Evolutionary conservation across 306 rosid genomes (phyloP), one percentile per base, ranked within the genome.

Genomic region (Lathyrus tuberosus): DNA sequence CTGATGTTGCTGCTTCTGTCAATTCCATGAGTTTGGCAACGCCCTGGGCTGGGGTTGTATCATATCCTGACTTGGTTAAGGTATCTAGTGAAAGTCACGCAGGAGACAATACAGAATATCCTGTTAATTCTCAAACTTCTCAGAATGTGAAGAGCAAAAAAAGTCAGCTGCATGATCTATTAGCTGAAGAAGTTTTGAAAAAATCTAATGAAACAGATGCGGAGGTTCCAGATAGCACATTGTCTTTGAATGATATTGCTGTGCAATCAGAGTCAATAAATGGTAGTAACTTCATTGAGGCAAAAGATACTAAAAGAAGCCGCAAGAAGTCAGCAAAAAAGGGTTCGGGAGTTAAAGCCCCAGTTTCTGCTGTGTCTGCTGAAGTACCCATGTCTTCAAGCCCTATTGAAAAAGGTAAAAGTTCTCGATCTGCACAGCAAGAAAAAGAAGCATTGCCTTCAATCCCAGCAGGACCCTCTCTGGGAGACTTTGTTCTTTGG

Each of bases 401-500:
- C 69, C 89, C 91, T 33, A 46, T 61, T 59, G 97, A 87, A 61
- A 91, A 87, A 70, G 82, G 81, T 40, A 93, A 85, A 73, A 73
- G 58, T 79, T 79, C 82, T 17, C 90, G 89, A 12, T 17, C 77
- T 17, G 17, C 58, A 20, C 91, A 71, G 78, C 88, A 69, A 78
- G 98, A 88, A 67, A 88, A 86, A 82, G 94, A 90, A 61, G 86
- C 73, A 38, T 61, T 81, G 71, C 93, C 98, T n/a, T 73, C 90
- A 22, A 85, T 93, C 63, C 98, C 98, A 3, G 81, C 94, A 3
- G 97, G 98, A 40, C 98, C 98, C 71, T 93, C 96, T 11, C 80
- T 93, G 46, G 96, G 96, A 51, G 98, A 93, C 70, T 93, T 85
- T 85, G 98, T 93, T 79, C 76, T 71, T 56, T 93, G 97, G 98